Conservation (phyloP, 345 rosid species). For the Boechera divaricarpa region DNA sequence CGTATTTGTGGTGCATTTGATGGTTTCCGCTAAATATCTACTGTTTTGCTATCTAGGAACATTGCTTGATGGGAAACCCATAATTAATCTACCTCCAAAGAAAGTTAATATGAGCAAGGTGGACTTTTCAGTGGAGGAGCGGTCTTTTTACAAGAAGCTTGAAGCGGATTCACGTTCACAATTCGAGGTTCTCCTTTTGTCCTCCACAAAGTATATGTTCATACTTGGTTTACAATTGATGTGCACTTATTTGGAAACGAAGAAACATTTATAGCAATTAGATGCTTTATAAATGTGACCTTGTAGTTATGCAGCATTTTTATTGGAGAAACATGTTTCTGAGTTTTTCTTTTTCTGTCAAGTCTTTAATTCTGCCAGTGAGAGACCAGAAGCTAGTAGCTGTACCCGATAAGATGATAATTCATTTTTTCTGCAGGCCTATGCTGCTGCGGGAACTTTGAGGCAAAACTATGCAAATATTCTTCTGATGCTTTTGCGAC, state of each 20-base stretch:
- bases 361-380: background rate
- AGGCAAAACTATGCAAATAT: conserved; percentile 94
- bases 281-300: conserved; percentile 17
- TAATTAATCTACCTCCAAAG: conserved; percentile 85
- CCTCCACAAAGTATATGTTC: conserved; percentile 7
- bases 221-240: conserved; percentile 18
- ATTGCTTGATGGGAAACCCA: conserved; percentile 83
- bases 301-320: conserved; percentile 17
- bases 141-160: conserved; percentile 80
- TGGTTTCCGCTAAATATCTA: conserved; percentile 36
- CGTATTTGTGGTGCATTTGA: conserved; percentile 21
- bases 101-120: conserved; percentile 62
- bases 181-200: conserved; percentile 66
- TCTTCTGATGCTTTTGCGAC: conserved; percentile 96
- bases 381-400: conserved; percentile 19
- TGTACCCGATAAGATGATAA: conserved; percentile 26
- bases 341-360: background rate
- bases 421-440: conserved; percentile 61
- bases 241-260: conserved; percentile 18
- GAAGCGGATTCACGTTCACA: conserved; percentile 83
- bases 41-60: conserved; percentile 64
- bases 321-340: conserved; percentile 28
- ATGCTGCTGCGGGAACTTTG: conserved; percentile 93
- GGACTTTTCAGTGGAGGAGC: conserved; percentile 81
- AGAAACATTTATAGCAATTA: conserved; percentile 16